Evolutionary conservation across 306 rosid genomes (phyloP), one percentile per base, ranked within the genome.

Genomic region (Rosa chinensis): DNA sequence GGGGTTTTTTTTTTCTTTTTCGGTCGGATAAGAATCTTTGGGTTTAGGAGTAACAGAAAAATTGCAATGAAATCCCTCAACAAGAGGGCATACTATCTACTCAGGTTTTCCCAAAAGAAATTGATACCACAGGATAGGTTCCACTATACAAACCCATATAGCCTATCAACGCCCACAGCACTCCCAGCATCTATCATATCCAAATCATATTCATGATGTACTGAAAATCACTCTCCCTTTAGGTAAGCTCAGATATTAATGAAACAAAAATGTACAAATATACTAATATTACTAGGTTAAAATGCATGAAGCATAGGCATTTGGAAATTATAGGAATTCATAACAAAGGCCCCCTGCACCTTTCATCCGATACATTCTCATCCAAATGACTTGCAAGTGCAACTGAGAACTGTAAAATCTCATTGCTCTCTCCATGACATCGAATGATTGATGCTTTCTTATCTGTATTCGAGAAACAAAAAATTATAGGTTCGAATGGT

Each of bases 401-500:
- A 47, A 61, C 56, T 70, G 20, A 72, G 62, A 81, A 76, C 58
- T n/a, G 81, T 68, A 74, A 71, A 47, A 75, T 63, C 45, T 48
- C 53, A 28, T 48, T n/a, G 35, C 50, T 66, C 79, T 71, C 72
- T 67, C 58, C 40, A 58, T 45, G 35, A 61, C 50, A 40, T 39
- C 79, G 28, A 25, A 59, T 56, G 28, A 72, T 28, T 21, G 40
- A 70, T 43, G 70, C 42, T 40, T 73, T 67, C 21, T 49, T 14
- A 66, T 32, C 64, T 63, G 74, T 42, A 37, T 18, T 77, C 23
- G 37, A 49, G 56, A 50, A n/a, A 40, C 32, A 70, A 17, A 37
- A 78, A 25, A 25, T 79, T 82, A 83, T 84, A 86, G 74, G 49
- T 73, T 52, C 21, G 20, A 74, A 77, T 67, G 79, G 81, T 82